These are phyloP conservation scores for Debaryomycetaceae sp. DNA, from an alignment of 1,139 yeast species.

Conservation along the genomic window DNA sequence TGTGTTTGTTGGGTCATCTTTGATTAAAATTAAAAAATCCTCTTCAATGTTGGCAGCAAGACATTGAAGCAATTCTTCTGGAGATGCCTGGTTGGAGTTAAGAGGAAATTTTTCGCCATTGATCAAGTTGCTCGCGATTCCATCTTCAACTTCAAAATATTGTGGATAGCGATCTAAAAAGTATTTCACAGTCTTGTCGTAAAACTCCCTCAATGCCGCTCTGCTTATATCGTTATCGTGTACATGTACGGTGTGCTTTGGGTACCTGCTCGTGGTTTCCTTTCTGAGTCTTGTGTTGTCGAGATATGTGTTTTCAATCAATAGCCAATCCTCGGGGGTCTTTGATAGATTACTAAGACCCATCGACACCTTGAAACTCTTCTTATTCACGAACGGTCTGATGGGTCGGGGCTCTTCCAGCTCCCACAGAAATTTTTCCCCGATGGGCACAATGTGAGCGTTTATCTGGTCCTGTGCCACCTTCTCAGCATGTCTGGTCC, in stretches of 20 bases:
- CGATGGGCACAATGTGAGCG: conserved; percentile 10
- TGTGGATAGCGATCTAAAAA: conserved; percentile 32
- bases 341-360: conserved; percentile 29
- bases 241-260: conserved; percentile 42
- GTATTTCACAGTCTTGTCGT: conserved; percentile 24
- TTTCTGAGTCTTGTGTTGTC: conserved; percentile 20
- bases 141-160: conserved; percentile 19
- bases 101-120: conserved; percentile 25
- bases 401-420: conserved; percentile 44
- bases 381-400: conserved; percentile 47
- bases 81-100: conserved; percentile 11
- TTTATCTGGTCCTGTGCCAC: neutral
- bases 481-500: neutral
- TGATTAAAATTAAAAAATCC: conserved; percentile 34
- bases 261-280: conserved; percentile 14
- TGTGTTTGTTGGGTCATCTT: conserved; percentile 30
- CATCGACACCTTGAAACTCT: conserved; percentile 37
- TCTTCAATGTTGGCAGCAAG: conserved; percentile 37
- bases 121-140: conserved; percentile 23
- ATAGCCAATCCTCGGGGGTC: conserved; percentile 34
- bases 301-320: conserved; percentile 35
- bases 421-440: conserved; percentile 44
- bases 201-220: conserved; percentile 32
- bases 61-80: conserved; percentile 17
- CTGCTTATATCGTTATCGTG: conserved; percentile 11